phyloP scores from a whole-genome alignment of 352 stramenopile genomes.

The Phytophthora cryptogea region DNA sequence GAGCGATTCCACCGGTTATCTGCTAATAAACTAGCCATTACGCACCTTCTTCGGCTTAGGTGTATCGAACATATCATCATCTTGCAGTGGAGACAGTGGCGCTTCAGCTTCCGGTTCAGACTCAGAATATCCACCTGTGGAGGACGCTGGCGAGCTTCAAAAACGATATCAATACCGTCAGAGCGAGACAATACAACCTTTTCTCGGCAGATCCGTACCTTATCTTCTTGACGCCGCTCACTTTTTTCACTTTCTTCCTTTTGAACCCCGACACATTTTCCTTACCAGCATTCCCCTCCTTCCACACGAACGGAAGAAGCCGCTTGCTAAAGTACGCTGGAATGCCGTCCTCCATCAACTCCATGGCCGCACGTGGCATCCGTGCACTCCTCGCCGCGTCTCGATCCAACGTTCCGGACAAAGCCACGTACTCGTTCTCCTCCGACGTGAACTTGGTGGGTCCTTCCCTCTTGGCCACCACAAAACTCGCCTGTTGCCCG shows the following conservation, averaged over 20 bases:
- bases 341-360: constrained; percentile 61
- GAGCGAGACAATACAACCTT: background rate
- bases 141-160: constrained; percentile 9
- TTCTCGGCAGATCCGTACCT: no score
- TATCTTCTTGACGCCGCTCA: background rate
- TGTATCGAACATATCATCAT: constrained; percentile 15
- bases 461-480: constrained; percentile 48
- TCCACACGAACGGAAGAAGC: constrained; percentile 29
- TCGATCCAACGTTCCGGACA: constrained; percentile 50
- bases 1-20: no score
- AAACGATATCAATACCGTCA: background rate
- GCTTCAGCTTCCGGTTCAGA: constrained; percentile 3
- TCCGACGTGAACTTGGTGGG: constrained; percentile 47
- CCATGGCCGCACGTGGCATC: constrained; percentile 45
- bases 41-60: constrained; percentile 28
- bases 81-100: constrained; percentile 7
- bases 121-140: constrained; percentile 14
- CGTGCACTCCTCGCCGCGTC: constrained; percentile 34
- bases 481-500: constrained; percentile 28
- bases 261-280: constrained; percentile 12
- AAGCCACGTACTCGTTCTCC: constrained; percentile 40
- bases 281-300: constrained; percentile 2
- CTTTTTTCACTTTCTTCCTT: constrained; percentile 10
- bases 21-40: background rate
- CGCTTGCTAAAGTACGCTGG: constrained; percentile 48